These are phyloP conservation scores for Ampelomyces quisqualis DNA, from an alignment of 2,329 filamentous ascomycete genomes.

Conservation along the genomic window DNA sequence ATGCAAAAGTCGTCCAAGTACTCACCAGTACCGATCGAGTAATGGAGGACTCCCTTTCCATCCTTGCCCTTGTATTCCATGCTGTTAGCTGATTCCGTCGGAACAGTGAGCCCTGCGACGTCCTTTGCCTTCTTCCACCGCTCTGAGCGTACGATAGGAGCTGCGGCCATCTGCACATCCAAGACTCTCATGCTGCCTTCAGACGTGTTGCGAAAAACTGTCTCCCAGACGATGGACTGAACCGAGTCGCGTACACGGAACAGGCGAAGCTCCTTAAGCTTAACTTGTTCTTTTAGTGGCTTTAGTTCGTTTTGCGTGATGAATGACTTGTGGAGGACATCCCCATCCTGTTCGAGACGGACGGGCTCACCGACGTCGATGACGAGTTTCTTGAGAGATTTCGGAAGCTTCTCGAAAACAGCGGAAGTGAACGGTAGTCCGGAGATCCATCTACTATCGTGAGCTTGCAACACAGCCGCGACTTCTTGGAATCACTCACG, in stretches of 20 bases:
- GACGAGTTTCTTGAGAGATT: conserved; percentile 29
- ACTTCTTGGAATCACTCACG: conserved; percentile 20
- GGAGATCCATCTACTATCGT: conserved; percentile 30
- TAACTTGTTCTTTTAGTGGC: conserved; percentile 23
- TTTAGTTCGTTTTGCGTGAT: conserved; percentile 27
- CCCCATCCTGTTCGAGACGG: conserved; percentile 14
- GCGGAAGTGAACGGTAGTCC: conserved; percentile 27
- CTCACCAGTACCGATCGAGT: conserved; percentile 32
- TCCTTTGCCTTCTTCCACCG: conserved; percentile 26
- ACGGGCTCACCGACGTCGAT: conserved; percentile 30
- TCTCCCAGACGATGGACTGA: conserved; percentile 36
- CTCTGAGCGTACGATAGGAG: conserved; percentile 28
- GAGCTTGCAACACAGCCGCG: not conserved
- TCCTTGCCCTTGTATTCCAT: conserved; percentile 31
- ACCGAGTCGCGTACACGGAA: conserved; percentile 30
- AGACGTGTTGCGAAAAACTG: conserved; percentile 28
- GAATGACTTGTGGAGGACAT: conserved; percentile 19
- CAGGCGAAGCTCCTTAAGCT: conserved; percentile 33
- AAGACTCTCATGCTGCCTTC: conserved; percentile 23
- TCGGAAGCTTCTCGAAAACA: conserved; percentile 24
- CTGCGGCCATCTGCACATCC: conserved; percentile 31
- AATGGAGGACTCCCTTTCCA: conserved; percentile 33
- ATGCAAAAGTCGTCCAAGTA: conserved; percentile 38
- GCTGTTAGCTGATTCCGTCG: conserved; percentile 14
- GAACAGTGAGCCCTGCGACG: conserved; percentile 23